Percentiles rank a stretch among this genome's conserved stretches.
Evolutionary conservation across 1,284 basidiomycete species (phyloP).

Genomic region (Peniophora sp.): DNA sequence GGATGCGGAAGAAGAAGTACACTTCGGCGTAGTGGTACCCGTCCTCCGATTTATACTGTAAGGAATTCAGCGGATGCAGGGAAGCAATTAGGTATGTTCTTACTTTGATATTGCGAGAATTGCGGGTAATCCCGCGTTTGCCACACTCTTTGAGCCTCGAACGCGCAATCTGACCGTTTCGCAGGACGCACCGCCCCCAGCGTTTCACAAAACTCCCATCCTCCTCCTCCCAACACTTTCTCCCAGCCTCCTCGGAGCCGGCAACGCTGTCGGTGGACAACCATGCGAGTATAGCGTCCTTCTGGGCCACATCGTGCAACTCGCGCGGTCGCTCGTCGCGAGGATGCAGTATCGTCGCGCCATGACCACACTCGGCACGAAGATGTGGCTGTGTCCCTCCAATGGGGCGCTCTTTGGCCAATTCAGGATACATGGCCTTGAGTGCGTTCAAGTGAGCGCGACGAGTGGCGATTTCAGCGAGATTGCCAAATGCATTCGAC

Average conservation of each 20-base stretch:
- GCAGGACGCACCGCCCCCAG: no score
- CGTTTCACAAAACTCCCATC: no score
- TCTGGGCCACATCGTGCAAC: neutral
- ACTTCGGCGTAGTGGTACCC: neutral
- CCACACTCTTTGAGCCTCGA: no score
- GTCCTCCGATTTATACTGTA: neutral
- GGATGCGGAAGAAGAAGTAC: neutral
- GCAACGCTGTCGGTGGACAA: neutral
- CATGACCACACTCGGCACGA: neutral
- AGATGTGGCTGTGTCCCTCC: neutral
- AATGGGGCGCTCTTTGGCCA: neutral
- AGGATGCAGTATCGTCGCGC: neutral
- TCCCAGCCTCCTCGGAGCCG: no score
- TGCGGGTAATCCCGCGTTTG: no score
- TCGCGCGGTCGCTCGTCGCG: neutral
- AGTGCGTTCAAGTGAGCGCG: constrained; percentile 14
- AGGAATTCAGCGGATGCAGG: neutral
- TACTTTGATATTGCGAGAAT: neutral
- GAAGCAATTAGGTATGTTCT: neutral
- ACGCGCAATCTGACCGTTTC: no score
- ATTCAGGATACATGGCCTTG: constrained; percentile 10
- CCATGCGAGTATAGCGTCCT: neutral
- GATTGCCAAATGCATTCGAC: constrained; percentile 15
- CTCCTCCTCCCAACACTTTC: no score
- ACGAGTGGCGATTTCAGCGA: constrained; percentile 10